Evolutionary conservation across 176 grass and related monocot species (phyloP), one percentile per base, ranked within the genome.

Genomic region (Oryza glumipatula): DNA sequence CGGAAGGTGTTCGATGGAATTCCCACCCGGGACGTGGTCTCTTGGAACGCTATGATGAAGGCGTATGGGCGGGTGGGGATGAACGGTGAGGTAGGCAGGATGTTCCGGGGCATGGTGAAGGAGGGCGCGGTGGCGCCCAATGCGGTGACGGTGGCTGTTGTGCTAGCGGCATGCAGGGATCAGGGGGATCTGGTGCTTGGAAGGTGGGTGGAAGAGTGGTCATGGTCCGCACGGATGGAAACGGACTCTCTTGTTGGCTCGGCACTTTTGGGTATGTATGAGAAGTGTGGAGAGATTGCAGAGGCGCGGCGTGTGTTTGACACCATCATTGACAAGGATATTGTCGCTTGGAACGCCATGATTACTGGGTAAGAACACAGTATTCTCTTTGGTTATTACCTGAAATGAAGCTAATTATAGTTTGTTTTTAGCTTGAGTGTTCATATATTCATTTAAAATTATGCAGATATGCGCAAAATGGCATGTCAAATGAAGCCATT

Each of bases 381-480:
- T 7, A 68, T 30, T 30, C 36, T 38, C 39, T 86, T 65, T 9
- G 13, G 1, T 79, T 56, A 15, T 72, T 16, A 44, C 64, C 43
- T 66, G 35, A 0, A 52, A 35, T 17, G 0, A 38, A 32, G 32
- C 17, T 54, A 12, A 6, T 76, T 10, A 52, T 10, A 52, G 41
- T 65, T 48, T 12, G 22, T 80, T 10, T 69, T 58, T 84, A 14
- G 9, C n/a, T 11, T 87, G 14, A 21, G 64, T 19, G 48, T 63
- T 72, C 87, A 46, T 13, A 12, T 32, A 74, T 70, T 74, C 45
- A 6, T 79, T 41, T 88, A 45, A 73, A 35, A 60, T 92, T 30
- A 86, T 68, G 74, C 92, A 98, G 95, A 78, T 98, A 98, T 39
- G 88, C 90, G 2, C 92, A 98, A 72, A 98, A 98, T 68, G 92